Conservation (phyloP, 2,329 filamentous ascomycete genomes). For the Hypomyces rosellus region DNA sequence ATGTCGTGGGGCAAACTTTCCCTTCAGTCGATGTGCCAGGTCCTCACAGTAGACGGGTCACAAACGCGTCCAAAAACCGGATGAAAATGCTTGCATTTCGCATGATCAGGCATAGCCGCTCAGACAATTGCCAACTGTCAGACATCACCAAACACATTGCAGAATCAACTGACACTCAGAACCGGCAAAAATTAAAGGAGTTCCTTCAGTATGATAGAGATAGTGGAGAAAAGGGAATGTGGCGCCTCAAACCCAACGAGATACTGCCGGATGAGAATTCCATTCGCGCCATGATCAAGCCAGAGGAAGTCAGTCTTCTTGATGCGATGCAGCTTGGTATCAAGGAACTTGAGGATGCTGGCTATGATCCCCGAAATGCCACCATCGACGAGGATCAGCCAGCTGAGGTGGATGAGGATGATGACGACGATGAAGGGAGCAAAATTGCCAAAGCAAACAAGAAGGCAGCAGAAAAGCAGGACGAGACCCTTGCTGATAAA, state of each 20-base stretch:
- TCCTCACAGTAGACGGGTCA: constrained; percentile 89
- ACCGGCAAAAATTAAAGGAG: constrained; percentile 93
- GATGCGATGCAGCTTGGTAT: constrained; percentile 96
- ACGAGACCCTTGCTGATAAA: constrained; percentile 75
- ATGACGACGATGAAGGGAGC: constrained; percentile 38
- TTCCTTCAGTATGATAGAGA: constrained; percentile 90
- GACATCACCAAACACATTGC: constrained; percentile 89
- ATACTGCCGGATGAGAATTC: constrained; percentile 71
- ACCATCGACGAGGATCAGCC: constrained; percentile 58
- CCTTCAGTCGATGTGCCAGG: constrained; percentile 89
- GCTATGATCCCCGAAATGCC: constrained; percentile 64
- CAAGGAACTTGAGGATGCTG: constrained; percentile 84
- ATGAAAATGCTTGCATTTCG: constrained; percentile 95
- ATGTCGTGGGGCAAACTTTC: constrained; percentile 87
- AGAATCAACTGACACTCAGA: constrained; percentile 90
- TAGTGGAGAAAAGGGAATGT: constrained; percentile 61
- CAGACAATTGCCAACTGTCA: constrained; percentile 64
- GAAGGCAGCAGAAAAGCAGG: constrained; percentile 42
- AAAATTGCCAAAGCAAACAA: constrained; percentile 34
- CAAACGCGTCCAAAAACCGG: constrained; percentile 92
- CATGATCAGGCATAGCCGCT: constrained; percentile 70
- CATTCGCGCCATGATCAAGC: constrained; percentile 83
- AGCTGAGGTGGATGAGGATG: constrained; percentile 53
- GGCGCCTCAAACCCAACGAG: constrained; percentile 70
- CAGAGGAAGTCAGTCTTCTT: constrained; percentile 88